phyloP scores from a whole-genome alignment of 2,329 filamentous ascomycete species.

The Cordyceps cicadae region DNA sequence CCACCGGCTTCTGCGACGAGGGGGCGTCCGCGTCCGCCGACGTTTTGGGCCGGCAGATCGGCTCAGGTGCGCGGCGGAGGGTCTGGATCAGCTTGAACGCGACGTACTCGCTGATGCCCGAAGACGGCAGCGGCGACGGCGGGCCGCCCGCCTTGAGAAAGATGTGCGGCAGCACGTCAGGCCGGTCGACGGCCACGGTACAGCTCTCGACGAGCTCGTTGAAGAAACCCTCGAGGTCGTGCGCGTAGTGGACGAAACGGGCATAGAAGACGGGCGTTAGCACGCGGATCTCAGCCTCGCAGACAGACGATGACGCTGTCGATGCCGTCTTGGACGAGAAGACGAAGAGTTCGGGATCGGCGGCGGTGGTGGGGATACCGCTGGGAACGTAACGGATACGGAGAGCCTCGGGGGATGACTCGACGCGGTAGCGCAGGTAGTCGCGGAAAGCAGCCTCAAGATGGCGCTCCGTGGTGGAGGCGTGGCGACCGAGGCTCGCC shows the following conservation, averaged over 20 bases:
- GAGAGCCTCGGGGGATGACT: slow-evolving; percentile 35
- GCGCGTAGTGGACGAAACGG: slow-evolving; percentile 54
- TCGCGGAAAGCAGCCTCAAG: slow-evolving; percentile 39
- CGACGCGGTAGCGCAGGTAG: slow-evolving; percentile 43
- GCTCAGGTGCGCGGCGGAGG: slow-evolving; percentile 34
- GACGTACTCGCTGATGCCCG: slow-evolving; percentile 29
- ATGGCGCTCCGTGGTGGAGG: slow-evolving; percentile 39
- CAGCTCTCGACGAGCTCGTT: slow-evolving; percentile 50
- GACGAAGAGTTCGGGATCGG: neutral
- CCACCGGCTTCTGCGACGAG: slow-evolving; percentile 17
- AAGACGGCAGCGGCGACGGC: slow-evolving; percentile 22
- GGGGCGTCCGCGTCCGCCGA: slow-evolving; percentile 22
- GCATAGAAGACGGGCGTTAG: slow-evolving; percentile 60
- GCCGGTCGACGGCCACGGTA: slow-evolving; percentile 49
- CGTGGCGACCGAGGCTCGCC: slow-evolving; percentile 45
- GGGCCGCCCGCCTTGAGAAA: slow-evolving; percentile 31
- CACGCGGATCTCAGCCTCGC: slow-evolving; percentile 44
- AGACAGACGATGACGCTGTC: neutral
- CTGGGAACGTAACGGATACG: slow-evolving; percentile 46
- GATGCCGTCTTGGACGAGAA: neutral
- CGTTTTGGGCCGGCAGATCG: slow-evolving; percentile 33
- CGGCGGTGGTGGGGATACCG: slow-evolving; percentile 27
- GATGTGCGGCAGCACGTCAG: slow-evolving; percentile 40
- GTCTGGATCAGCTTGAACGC: slow-evolving; percentile 37
- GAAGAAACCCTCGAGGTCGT: slow-evolving; percentile 54